These are phyloP conservation scores for Buddleja alternifolia DNA, from an alignment of 257 asterid genomes.

Conservation along the genomic window DNA sequence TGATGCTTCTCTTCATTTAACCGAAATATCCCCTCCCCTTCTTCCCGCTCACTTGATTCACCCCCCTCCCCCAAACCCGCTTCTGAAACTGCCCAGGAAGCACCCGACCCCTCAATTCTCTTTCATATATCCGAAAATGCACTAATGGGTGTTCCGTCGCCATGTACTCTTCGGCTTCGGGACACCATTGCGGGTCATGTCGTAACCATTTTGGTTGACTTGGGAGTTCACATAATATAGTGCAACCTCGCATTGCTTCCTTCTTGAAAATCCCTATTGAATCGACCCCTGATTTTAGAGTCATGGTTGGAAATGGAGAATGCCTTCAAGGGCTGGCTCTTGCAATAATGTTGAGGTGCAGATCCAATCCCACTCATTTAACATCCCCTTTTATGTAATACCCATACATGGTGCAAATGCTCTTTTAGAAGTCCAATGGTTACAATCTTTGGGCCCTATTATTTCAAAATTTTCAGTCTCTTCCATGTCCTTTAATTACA, in stretches of 20 bases:
- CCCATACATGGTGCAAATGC: neutral
- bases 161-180: neutral
- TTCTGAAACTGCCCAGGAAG: neutral
- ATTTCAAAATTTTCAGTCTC: neutral
- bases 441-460: neutral
- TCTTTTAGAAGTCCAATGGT: neutral
- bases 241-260: neutral
- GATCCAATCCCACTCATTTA: neutral
- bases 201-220: neutral
- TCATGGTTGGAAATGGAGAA: constrained; percentile 11
- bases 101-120: no score
- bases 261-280: neutral
- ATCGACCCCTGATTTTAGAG: neutral
- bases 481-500: no score
- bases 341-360: neutral
- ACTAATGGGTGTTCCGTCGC: no score
- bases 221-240: neutral
- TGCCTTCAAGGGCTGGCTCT: neutral
- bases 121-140: no score
- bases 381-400: neutral
- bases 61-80: neutral
- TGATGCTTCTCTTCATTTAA: no score
- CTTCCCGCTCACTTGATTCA: neutral
- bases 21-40: neutral
- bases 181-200: neutral